Evolutionary conservation across 805 yeast genomes (phyloP).

Genomic region (Lachancea meyersii): DNA sequence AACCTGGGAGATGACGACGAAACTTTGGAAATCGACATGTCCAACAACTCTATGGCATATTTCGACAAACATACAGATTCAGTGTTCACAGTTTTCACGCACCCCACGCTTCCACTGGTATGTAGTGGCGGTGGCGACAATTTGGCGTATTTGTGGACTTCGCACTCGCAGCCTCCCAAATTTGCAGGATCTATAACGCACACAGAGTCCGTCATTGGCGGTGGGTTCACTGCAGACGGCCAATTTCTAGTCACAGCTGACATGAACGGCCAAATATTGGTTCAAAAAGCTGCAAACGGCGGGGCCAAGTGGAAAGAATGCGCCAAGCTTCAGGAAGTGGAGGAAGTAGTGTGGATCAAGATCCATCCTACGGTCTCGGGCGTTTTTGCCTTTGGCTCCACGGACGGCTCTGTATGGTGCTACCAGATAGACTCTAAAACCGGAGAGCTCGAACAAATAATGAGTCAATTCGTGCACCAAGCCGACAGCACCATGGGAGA

Average conservation of each 20-base stretch:
- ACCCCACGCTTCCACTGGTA: conserved; percentile 79
- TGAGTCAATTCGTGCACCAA: conserved; percentile 78
- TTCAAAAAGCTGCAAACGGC: conserved; percentile 63
- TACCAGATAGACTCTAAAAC: conserved; percentile 55
- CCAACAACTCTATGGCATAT: conserved; percentile 83
- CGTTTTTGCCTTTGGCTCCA: conserved; percentile 85
- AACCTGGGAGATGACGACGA: conserved; percentile 33
- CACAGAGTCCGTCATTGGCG: conserved; percentile 80
- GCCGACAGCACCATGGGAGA: conserved; percentile 73
- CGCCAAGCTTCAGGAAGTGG: conserved; percentile 76
- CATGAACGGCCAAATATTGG: conserved; percentile 82
- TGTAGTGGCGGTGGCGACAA: conserved; percentile 96
- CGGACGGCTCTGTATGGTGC: conserved; percentile 92
- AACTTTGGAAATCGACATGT: conserved; percentile 70
- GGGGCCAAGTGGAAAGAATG: conserved; percentile 78
- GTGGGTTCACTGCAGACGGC: conserved; percentile 81
- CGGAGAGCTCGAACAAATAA: conserved; percentile 57
- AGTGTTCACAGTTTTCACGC: conserved; percentile 71
- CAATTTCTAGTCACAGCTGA: conserved; percentile 80
- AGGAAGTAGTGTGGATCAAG: conserved; percentile 79
- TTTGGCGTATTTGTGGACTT: conserved; percentile 84
- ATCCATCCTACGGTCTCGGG: conserved; percentile 68
- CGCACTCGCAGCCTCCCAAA: conserved; percentile 78
- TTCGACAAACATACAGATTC: conserved; percentile 90
- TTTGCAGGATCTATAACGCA: conserved; percentile 70